Conservation (phyloP, 1,284 basidiomycete genomes). For the Volvariella surrecta region DNA sequence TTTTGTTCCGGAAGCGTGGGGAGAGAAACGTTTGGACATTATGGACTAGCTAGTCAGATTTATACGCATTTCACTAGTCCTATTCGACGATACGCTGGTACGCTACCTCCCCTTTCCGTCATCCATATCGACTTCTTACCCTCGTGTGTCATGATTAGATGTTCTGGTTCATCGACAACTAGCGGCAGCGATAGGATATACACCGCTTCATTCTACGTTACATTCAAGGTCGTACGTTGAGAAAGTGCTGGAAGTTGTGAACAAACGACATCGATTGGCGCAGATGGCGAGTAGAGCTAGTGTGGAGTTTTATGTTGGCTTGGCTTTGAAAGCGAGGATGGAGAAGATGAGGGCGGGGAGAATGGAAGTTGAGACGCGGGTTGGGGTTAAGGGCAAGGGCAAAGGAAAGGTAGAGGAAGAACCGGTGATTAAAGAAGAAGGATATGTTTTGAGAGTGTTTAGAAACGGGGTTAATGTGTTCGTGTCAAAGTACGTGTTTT, state of each 20-base stretch:
- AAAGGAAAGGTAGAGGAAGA: conserved; percentile 14
- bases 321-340: conserved; percentile 76
- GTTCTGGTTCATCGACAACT: conserved; percentile 94
- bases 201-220: conserved; percentile 77
- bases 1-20: conserved; percentile 94
- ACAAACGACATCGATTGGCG: conserved; percentile 89
- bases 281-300: conserved; percentile 96
- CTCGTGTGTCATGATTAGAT: conserved; percentile 38
- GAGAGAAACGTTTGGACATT: conserved; percentile 91
- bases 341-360: conserved; percentile 22
- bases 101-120: conserved; percentile 27
- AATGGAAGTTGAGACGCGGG: conserved; percentile 23
- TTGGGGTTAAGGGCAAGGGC: conserved; percentile 16
- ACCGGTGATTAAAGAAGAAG: conserved; percentile 66
- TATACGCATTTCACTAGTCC: conserved; percentile 99
- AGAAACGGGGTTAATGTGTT: conserved; percentile 95
- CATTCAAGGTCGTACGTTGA: conserved; percentile 91
- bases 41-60: conserved; percentile 92
- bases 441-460: conserved; percentile 93
- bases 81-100: conserved; percentile 89
- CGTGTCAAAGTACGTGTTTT: conserved; percentile 72
- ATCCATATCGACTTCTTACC: conserved; percentile 14
- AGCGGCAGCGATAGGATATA: conserved; percentile 81
- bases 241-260: conserved; percentile 80
- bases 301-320: conserved; percentile 95